These are phyloP conservation scores for Tephrocybe sp. DNA, from an alignment of 768 basidiomycete species.

Conservation along the genomic window DNA sequence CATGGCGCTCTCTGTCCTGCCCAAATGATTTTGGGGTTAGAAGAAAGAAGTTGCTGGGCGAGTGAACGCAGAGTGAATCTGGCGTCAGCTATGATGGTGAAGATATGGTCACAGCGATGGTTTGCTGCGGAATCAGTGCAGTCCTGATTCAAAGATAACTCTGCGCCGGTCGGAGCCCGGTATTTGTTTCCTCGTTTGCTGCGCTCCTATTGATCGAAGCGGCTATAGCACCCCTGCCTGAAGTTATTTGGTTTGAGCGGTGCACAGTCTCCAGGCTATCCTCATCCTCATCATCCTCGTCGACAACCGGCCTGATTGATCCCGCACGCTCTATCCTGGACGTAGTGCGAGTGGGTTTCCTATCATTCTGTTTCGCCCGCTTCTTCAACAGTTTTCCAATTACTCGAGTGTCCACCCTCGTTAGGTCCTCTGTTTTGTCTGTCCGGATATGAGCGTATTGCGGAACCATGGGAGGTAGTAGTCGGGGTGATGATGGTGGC, in stretches of 20 bases:
- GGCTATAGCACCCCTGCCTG: too few relatives aligned
- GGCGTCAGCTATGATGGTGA: too few relatives aligned
- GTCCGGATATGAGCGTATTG: constrained; percentile 3
- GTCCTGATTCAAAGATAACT: too few relatives aligned
- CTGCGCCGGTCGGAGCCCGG: too few relatives aligned
- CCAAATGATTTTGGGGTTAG: too few relatives aligned
- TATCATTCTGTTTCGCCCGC: constrained; percentile 14
- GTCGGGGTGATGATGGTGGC: neutral
- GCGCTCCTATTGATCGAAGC: too few relatives aligned
- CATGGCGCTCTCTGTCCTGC: too few relatives aligned
- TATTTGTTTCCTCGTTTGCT: too few relatives aligned
- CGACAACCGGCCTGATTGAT: constrained; percentile 8
- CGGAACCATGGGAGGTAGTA: neutral
- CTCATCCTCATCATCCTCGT: constrained; percentile 2
- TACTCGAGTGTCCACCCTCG: constrained; percentile 2
- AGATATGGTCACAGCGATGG: too few relatives aligned
- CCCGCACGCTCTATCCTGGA: constrained; percentile 17
- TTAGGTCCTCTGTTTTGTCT: neutral
- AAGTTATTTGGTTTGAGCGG: neutral
- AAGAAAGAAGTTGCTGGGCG: too few relatives aligned
- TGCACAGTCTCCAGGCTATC: neutral
- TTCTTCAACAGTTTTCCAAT: constrained; percentile 15
- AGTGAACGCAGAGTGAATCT: too few relatives aligned
- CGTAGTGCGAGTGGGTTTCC: constrained; percentile 2
- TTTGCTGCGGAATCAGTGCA: too few relatives aligned